These are phyloP conservation scores for Diaporthe ilicicola DNA, from an alignment of 2,329 filamentous ascomycete species.

Conservation along the genomic window DNA sequence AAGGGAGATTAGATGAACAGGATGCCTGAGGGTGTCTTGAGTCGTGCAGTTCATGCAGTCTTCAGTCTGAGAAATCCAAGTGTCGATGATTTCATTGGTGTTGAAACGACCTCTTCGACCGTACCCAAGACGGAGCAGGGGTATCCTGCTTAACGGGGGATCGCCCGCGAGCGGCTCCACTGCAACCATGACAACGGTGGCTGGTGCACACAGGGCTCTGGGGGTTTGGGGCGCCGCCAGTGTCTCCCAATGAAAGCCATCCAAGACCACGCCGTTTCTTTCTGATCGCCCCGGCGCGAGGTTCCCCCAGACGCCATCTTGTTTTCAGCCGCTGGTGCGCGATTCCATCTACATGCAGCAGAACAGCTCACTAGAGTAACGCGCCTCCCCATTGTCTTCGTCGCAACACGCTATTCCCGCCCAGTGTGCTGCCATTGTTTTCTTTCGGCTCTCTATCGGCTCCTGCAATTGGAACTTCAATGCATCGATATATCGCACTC, in stretches of 20 bases:
- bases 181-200: slow-evolving; percentile 23
- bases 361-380: slow-evolving; percentile 3
- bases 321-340: slow-evolving; percentile 24
- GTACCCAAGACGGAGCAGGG: slow-evolving; percentile 8
- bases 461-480: slow-evolving; percentile 26
- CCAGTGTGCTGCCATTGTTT: slow-evolving; percentile 21
- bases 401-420: slow-evolving; percentile 17
- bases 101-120: slow-evolving; percentile 2
- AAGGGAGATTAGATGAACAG: neutral
- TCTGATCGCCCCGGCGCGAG: slow-evolving; percentile 24
- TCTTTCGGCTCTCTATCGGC: neutral
- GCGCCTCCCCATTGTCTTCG: slow-evolving; percentile 7
- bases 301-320: slow-evolving; percentile 22
- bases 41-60: slow-evolving; percentile 21
- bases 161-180: slow-evolving; percentile 1
- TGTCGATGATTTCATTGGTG: slow-evolving; percentile 24
- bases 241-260: slow-evolving; percentile 7
- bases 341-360: slow-evolving; percentile 1
- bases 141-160: neutral
- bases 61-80: neutral
- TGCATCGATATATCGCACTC: slow-evolving; percentile 29
- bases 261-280: slow-evolving; percentile 4
- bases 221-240: neutral
- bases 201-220: slow-evolving; percentile 1
- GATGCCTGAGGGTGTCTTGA: neutral